These are phyloP conservation scores for Mycena sp. DNA, from an alignment of 1,284 basidiomycete species.

Conservation along the genomic window DNA sequence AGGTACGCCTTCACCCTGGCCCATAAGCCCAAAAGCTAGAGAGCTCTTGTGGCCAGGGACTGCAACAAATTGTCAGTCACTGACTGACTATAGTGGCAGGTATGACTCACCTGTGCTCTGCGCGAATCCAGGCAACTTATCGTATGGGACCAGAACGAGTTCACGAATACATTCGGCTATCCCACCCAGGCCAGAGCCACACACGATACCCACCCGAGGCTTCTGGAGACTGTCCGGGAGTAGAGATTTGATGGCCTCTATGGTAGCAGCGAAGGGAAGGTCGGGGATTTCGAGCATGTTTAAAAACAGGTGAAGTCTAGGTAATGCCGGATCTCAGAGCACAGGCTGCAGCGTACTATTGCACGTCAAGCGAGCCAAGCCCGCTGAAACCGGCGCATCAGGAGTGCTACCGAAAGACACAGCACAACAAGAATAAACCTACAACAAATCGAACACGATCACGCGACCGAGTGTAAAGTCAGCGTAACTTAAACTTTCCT, in stretches of 20 bases:
- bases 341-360: too few relatives aligned
- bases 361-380: too few relatives aligned
- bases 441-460: too few relatives aligned
- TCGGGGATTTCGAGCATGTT: conserved; percentile 12
- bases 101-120: conserved; percentile 79
- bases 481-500: too few relatives aligned
- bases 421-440: too few relatives aligned
- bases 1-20: conserved; percentile 62
- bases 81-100: conserved; percentile 4
- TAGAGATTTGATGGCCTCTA: conserved; percentile 46
- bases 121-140: conserved; percentile 72
- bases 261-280: conserved; percentile 46
- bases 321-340: too few relatives aligned
- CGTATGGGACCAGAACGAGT: conserved; percentile 66
- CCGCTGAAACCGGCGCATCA: too few relatives aligned
- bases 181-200: conserved; percentile 79
- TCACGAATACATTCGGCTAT: conserved; percentile 67
- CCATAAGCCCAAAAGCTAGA: conserved; percentile 82
- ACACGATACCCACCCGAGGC: conserved; percentile 80
- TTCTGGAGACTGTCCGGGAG: conserved; percentile 56
- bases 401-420: too few relatives aligned
- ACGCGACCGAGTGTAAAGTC: too few relatives aligned
- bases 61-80: conserved; percentile 33
- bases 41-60: conserved; percentile 81
- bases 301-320: neutral